These are phyloP conservation scores for Kodamaea plutei DNA, from an alignment of 1,139 yeast species.

Conservation along the genomic window DNA sequence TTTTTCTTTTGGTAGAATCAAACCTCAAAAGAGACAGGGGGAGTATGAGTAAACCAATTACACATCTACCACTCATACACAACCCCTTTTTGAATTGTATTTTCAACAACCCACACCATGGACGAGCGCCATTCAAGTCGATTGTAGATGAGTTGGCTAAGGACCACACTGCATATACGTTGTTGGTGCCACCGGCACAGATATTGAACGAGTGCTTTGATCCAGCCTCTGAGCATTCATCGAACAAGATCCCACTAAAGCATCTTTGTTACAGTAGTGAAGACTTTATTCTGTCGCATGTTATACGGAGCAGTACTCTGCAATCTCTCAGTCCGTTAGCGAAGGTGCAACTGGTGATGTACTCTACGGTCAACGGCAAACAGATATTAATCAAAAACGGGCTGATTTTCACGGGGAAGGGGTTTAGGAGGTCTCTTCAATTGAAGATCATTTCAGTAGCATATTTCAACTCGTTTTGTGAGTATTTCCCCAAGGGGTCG, in stretches of 20 bases:
- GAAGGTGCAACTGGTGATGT: conserved; percentile 41
- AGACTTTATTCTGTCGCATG: conserved; percentile 70
- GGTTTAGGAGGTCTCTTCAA: conserved; percentile 49
- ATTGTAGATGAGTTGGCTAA: conserved; percentile 38
- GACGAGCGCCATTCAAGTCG: conserved; percentile 47
- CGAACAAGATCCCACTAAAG: conserved; percentile 33
- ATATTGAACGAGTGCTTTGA: conserved; percentile 51
- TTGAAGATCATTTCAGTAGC: conserved; percentile 42
- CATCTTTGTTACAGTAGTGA: conserved; percentile 58
- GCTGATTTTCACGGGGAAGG: conserved; percentile 49
- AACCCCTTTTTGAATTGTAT: conserved; percentile 67
- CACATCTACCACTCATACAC: conserved; percentile 39
- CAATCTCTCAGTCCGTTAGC: conserved; percentile 34
- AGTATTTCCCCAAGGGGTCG: conserved; percentile 46
- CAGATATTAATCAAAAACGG: conserved; percentile 58
- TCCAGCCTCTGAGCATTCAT: conserved; percentile 31
- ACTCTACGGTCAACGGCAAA: conserved; percentile 56
- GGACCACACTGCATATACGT: conserved; percentile 46
- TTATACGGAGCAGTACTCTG: conserved; percentile 38
- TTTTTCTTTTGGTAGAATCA: too few relatives aligned
- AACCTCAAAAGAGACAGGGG: too few relatives aligned
- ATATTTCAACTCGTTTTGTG: conserved; percentile 42
- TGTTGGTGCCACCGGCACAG: conserved; percentile 60
- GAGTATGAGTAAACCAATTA: too few relatives aligned
- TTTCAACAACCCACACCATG: conserved; percentile 61